phyloP scores from a whole-genome alignment of 352 stramenopile genomes.

The Globisporangium cystogenes region DNA sequence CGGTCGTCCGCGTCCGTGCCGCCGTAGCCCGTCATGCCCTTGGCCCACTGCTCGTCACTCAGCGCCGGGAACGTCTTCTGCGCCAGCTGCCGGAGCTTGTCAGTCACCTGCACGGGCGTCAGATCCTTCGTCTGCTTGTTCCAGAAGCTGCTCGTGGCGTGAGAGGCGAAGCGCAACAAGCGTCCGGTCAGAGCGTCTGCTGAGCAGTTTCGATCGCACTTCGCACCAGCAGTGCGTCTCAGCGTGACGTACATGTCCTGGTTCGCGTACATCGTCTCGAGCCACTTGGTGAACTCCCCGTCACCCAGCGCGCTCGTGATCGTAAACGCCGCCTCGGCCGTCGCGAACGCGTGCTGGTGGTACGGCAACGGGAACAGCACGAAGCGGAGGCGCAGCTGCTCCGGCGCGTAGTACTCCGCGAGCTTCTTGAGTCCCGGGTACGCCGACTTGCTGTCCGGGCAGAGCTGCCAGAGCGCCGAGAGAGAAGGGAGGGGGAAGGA shows the following conservation, averaged over 20 bases:
- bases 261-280: conserved; percentile 75
- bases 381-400: conserved; percentile 63
- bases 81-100: conserved; percentile 51
- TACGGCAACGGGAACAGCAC: conserved; percentile 77
- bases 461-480: conserved; percentile 41
- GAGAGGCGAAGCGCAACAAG: not conserved
- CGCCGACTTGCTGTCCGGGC: conserved; percentile 63
- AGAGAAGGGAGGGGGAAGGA: not conserved
- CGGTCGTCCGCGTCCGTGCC: conserved; percentile 60
- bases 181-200: not conserved
- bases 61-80: conserved; percentile 62
- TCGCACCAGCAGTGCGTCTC: no score
- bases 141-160: conserved; percentile 36
- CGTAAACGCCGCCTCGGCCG: conserved; percentile 56
- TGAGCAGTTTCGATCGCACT: not conserved
- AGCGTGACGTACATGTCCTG: conserved; percentile 53
- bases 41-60: conserved; percentile 56
- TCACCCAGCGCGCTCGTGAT: conserved; percentile 58
- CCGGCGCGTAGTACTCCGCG: conserved; percentile 36
- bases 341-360: conserved; percentile 68
- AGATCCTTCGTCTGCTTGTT: conserved; percentile 82
- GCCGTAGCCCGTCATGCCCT: conserved; percentile 70
- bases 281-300: conserved; percentile 53
- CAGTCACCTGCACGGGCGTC: conserved; percentile 55
- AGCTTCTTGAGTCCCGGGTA: conserved; percentile 66